These are phyloP conservation scores for Chrysochromulina tobinii DNA, from an alignment of 78 protist genomes.

Conservation along the genomic window DNA sequence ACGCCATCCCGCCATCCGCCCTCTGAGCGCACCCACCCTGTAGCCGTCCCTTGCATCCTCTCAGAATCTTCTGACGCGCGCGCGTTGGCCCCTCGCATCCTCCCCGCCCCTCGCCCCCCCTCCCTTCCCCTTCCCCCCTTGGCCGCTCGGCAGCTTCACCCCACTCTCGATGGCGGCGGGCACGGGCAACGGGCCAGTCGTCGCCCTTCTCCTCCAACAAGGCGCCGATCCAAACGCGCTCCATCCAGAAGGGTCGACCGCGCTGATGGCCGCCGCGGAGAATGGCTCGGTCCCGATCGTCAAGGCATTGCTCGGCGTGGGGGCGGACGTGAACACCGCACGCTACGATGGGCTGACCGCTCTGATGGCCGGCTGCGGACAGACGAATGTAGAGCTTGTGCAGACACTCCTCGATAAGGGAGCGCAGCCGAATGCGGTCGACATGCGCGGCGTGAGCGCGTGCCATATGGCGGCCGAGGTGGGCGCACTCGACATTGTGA, in stretches of 20 bases:
- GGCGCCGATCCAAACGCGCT: not conserved
- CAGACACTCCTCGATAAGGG: not conserved
- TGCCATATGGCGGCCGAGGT: not conserved
- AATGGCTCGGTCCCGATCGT: not conserved
- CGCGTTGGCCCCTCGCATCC: too few species aligned
- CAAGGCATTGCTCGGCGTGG: not conserved
- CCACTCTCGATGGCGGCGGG: not conserved
- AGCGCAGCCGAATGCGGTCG: not conserved
- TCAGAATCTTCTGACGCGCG: too few species aligned
- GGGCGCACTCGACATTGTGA: too few species aligned
- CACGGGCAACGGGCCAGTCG: not conserved
- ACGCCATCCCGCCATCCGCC: too few species aligned
- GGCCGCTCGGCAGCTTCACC: not conserved
- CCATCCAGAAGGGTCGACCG: not conserved
- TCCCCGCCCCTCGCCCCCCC: too few species aligned
- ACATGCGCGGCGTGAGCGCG: not conserved
- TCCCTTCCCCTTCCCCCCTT: too few species aligned
- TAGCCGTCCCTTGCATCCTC: too few species aligned
- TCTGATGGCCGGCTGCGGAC: not conserved
- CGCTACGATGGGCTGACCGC: constrained; percentile 2
- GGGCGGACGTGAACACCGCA: not conserved
- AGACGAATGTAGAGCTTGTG: not conserved
- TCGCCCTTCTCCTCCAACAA: not conserved
- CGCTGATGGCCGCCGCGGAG: not conserved
- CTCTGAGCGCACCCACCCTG: too few species aligned